These are phyloP conservation scores for Colletotrichum costaricense DNA, from an alignment of 2,329 filamentous ascomycete species.

Conservation along the genomic window DNA sequence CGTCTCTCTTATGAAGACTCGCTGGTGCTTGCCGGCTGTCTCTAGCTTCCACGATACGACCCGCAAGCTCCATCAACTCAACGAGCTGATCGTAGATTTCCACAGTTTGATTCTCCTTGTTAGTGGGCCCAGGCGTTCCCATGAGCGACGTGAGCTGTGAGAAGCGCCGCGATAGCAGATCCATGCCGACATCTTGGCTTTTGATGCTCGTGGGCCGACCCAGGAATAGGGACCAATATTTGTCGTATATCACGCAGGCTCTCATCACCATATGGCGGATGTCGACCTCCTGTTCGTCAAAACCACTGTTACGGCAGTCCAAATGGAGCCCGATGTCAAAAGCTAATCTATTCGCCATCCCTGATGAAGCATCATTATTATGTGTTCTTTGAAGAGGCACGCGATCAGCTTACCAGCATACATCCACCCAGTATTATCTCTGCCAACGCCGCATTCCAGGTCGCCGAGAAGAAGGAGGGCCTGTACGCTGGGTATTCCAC, in stretches of 20 bases:
- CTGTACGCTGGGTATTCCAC: constrained; percentile 63
- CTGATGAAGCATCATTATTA: constrained; percentile 35
- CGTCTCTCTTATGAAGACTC: constrained; percentile 41
- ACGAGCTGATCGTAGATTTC: constrained; percentile 63
- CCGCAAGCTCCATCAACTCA: constrained; percentile 66
- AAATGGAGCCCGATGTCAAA: constrained; percentile 63
- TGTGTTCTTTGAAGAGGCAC: constrained; percentile 36
- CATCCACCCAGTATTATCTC: constrained; percentile 66
- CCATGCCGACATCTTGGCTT: constrained; percentile 60
- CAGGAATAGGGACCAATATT: constrained; percentile 66
- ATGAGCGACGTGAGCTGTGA: constrained; percentile 52
- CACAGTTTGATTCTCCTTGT: constrained; percentile 37
- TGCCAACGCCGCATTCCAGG: constrained; percentile 63
- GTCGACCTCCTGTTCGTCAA: constrained; percentile 57
- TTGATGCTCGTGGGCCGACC: constrained; percentile 66
- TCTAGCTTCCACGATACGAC: constrained; percentile 60
- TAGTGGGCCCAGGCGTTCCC: constrained; percentile 45
- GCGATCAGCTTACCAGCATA: constrained; percentile 55
- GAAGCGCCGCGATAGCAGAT: constrained; percentile 58
- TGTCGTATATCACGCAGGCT: constrained; percentile 64
- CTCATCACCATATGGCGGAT: constrained; percentile 63
- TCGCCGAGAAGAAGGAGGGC: constrained; percentile 63
- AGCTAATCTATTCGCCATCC: constrained; percentile 57
- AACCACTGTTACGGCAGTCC: constrained; percentile 52
- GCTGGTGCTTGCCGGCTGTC: constrained; percentile 49